Evolutionary conservation across 352 stramenopile species (phyloP).

Genomic region (Phytophthora cactorum): DNA sequence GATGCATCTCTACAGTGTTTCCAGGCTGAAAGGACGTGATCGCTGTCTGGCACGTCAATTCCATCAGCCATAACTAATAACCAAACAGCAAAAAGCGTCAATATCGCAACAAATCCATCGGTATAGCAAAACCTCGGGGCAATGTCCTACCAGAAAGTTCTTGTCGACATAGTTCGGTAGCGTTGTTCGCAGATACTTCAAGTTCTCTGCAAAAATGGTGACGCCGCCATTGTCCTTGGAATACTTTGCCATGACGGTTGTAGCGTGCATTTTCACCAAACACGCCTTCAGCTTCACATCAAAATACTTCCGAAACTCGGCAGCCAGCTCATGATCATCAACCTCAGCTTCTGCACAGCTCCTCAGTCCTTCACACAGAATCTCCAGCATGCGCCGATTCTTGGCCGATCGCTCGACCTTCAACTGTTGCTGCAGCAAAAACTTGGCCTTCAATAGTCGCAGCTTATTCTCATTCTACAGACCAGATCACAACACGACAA

Average conservation of each 20-base stretch:
- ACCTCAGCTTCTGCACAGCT: slow-evolving; percentile 33
- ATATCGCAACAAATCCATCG: slow-evolving; percentile 7
- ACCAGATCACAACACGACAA: slow-evolving; percentile 4
- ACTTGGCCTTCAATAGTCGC: slow-evolving; percentile 63
- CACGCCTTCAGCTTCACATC: slow-evolving; percentile 52
- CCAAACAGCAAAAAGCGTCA: not conserved
- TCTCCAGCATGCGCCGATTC: slow-evolving; percentile 50
- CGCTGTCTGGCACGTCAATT: slow-evolving; percentile 62
- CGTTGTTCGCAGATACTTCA: slow-evolving; percentile 54
- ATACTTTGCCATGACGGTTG: slow-evolving; percentile 41
- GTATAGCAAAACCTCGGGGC: not conserved
- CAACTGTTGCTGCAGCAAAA: slow-evolving; percentile 51
- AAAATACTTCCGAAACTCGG: slow-evolving; percentile 57
- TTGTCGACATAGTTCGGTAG: slow-evolving; percentile 55
- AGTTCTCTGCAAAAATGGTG: slow-evolving; percentile 49
- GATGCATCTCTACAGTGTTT: slow-evolving; percentile 29
- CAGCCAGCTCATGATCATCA: not conserved
- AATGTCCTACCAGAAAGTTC: slow-evolving; percentile 53
- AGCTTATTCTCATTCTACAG: slow-evolving; percentile 48
- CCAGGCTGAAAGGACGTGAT: slow-evolving; percentile 48
- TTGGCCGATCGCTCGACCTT: slow-evolving; percentile 44
- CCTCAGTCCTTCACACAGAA: slow-evolving; percentile 55
- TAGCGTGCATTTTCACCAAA: slow-evolving; percentile 60
- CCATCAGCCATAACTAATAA: slow-evolving; percentile 67
- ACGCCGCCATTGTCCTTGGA: slow-evolving; percentile 10